These are phyloP conservation scores for Phyllostachys edulis DNA, from an alignment of 176 grass and related monocot genomes.

Conservation along the genomic window DNA sequence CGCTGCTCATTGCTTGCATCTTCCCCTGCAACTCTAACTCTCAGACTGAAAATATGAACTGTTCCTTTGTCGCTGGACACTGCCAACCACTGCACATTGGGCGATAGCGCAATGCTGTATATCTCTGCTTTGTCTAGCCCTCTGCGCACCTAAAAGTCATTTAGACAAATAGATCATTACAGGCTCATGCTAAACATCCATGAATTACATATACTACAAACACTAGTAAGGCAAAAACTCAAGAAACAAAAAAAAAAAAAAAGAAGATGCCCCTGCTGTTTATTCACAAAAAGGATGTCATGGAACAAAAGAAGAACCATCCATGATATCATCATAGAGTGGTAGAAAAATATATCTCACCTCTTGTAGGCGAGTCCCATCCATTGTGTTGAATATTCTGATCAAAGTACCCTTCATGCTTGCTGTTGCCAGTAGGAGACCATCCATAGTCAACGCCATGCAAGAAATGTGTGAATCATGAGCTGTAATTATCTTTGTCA, in stretches of 20 bases:
- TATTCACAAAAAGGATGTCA: background rate
- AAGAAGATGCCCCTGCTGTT: background rate
- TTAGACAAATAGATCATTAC: slow-evolving; percentile 28
- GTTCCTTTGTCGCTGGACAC: slow-evolving; percentile 94
- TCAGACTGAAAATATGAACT: slow-evolving; percentile 82
- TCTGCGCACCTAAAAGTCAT: slow-evolving; percentile 67
- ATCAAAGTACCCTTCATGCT: slow-evolving; percentile 91
- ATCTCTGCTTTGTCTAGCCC: slow-evolving; percentile 88
- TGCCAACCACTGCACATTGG: slow-evolving; percentile 85
- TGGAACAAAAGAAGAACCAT: background rate
- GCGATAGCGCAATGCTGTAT: slow-evolving; percentile 78
- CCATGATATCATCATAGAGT: background rate
- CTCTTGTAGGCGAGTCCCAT: slow-evolving; percentile 88
- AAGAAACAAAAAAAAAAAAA: background rate
- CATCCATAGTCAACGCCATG: slow-evolving; percentile 88
- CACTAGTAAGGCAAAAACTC: background rate
- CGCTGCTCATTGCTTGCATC: slow-evolving; percentile 52
- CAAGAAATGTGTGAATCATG: slow-evolving; percentile 93
- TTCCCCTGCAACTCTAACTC: slow-evolving; percentile 78
- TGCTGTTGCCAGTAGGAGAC: slow-evolving; percentile 79
- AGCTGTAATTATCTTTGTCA: slow-evolving; percentile 74
- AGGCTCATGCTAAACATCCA: background rate
- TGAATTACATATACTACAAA: background rate
- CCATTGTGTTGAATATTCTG: slow-evolving; percentile 97
- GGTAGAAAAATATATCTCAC: slow-evolving; percentile 32